Base-by-base conservation (phyloP, 2,329 filamentous ascomycete species). In the Orbilia ellipsospora region DNA sequence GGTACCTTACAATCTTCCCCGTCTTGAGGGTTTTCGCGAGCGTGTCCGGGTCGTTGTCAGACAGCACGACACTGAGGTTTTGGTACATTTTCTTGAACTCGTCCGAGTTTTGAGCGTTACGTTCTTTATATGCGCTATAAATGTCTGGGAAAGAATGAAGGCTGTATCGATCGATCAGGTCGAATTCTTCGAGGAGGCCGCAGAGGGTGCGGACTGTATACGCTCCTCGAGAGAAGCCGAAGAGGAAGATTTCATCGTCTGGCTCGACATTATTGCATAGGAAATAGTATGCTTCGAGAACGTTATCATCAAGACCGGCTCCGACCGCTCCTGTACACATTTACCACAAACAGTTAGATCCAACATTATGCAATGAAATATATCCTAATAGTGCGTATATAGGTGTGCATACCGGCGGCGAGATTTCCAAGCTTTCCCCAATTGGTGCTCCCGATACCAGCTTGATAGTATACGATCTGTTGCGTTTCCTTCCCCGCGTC, bases 261-360 rank as follows among this genome's bases (percentile, higher is more conserved):
- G 85, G 84, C 63, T 84, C 83, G 78, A 89, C 89, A 81, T 90
- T 90, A 78, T 86, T 85, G 68, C 87, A 88, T 1, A 90, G 82
- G 79, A 89, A 90, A 7, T 85, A 84, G 79, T 90, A 90, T 0
- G 87, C 86, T 80, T 89, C 88, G 8, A 87, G 85, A 63, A 90
- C 85, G 66, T 90, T 79, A 66, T 80, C 79, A 23, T 69, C 66
- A n/a, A 80, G 72, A 16, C 79, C 79, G 20, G 73, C 64, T 40
- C 78, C 79, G 18, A 78, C 79, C 13, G 77, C 78, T 28, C 78
- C 79, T 80, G 18, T 60, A 42, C n/a, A 48, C 1, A 36, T 36
- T 7, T 6, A 36, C 12, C 48, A 23, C 48, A 23, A 23, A 48
- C 13, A 5, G 45, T 52, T 52, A 48, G 13, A 15, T 36, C 8